Percentiles rank a stretch among this genome's conserved stretches.
These are phyloP conservation scores for Coccomyxa sp. DNA, from an alignment of 139 green algal species.

Conservation along the genomic window DNA sequence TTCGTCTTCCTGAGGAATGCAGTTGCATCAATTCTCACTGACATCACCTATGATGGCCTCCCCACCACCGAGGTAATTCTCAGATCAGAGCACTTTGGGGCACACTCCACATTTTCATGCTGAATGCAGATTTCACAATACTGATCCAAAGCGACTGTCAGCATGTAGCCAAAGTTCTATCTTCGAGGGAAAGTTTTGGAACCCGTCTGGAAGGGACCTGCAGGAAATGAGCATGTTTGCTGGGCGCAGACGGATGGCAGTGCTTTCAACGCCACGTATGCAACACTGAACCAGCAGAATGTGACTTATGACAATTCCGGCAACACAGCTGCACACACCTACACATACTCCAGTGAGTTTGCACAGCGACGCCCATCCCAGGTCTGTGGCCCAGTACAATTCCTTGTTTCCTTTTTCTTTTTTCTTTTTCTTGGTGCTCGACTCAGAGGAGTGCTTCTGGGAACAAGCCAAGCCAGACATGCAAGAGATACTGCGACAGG, in stretches of 20 bases:
- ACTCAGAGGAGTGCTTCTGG: too few relatives aligned
- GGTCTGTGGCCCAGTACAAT: too few relatives aligned
- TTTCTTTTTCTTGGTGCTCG: too few relatives aligned
- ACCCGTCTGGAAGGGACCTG: background rate
- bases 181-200: background rate
- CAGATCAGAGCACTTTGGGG: background rate
- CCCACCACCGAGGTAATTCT: background rate
- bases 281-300: background rate
- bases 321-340: background rate
- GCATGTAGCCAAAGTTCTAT: background rate
- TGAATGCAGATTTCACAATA: background rate
- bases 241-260: background rate
- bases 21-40: background rate
- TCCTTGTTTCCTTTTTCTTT: too few relatives aligned
- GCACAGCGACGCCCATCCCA: background rate
- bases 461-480: too few relatives aligned
- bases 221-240: background rate
- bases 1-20: background rate
- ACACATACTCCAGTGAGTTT: background rate
- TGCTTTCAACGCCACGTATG: background rate
- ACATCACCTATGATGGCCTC: background rate
- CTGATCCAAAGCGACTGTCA: background rate
- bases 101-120: background rate
- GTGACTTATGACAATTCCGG: background rate
- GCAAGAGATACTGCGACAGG: too few relatives aligned